Conservation (phyloP, 148 eudicot genomes). For the Rheum nobile region DNA sequence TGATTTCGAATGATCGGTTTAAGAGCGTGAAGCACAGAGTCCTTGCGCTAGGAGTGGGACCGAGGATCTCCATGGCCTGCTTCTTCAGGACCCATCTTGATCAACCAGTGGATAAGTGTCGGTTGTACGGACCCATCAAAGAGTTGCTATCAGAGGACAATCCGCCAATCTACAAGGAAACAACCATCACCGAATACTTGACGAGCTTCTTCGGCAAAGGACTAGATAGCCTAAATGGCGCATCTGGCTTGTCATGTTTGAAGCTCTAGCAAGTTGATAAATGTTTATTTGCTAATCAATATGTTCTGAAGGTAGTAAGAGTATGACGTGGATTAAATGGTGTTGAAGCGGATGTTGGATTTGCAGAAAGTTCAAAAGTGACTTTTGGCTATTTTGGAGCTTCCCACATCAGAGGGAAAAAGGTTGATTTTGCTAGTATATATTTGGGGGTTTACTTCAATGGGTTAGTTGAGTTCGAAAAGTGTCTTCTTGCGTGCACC, state of each 20-base stretch:
- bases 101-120: neutral
- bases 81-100: conserved; percentile 15
- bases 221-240: neutral
- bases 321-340: too few species aligned
- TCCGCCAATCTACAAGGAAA: conserved; percentile 15
- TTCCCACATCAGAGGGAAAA: too few species aligned
- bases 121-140: conserved; percentile 32
- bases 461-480: too few species aligned
- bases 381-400: too few species aligned
- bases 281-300: neutral
- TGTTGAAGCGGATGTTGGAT: too few species aligned
- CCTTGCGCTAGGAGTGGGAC: conserved; percentile 9
- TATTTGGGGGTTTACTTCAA: too few species aligned
- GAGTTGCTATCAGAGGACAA: conserved; percentile 16
- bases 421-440: too few species aligned
- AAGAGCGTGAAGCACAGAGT: conserved; percentile 26
- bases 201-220: conserved; percentile 10
- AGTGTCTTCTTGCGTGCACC: too few species aligned
- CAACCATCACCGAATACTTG: conserved; percentile 6
- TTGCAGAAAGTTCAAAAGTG: too few species aligned
- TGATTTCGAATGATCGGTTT: conserved; percentile 21
- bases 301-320: too few species aligned
- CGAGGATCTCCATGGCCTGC: conserved; percentile 32
- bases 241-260: neutral
- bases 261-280: neutral